These are phyloP conservation scores for Fomitopsis pinicola DNA, from an alignment of 1,284 basidiomycete species.

Conservation along the genomic window DNA sequence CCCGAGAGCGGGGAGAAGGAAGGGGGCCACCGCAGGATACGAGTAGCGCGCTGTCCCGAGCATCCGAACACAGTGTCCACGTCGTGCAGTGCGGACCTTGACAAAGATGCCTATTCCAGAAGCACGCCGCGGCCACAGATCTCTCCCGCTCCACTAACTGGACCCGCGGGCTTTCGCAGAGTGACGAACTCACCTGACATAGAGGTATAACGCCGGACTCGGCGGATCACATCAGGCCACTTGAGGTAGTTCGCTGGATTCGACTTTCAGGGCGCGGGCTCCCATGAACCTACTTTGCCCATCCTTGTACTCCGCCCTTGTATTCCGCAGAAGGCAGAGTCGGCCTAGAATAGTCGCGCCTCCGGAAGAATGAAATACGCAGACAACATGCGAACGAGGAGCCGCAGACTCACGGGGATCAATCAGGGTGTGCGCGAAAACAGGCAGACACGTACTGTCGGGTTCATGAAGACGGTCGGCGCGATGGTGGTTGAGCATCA, in stretches of 20 bases:
- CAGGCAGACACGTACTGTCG: too few species aligned
- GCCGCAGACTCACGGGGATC: not conserved
- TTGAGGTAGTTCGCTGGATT: not conserved
- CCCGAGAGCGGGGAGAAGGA: not conserved
- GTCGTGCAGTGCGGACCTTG: not conserved
- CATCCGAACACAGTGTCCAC: not conserved
- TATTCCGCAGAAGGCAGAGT: not conserved
- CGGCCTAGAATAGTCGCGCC: not conserved
- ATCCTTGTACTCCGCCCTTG: conserved; percentile 1
- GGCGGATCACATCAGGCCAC: not conserved
- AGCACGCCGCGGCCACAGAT: not conserved
- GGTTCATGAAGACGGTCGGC: not conserved
- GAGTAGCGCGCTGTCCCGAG: not conserved
- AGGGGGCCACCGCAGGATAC: not conserved
- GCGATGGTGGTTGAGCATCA: not conserved
- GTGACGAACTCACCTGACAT: not conserved
- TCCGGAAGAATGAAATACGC: not conserved
- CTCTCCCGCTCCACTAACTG: not conserved
- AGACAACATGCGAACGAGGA: not conserved
- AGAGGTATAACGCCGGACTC: not conserved
- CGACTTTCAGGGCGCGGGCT: not conserved
- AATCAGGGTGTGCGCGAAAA: not conserved
- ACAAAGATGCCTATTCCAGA: not conserved
- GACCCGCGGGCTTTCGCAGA: not conserved
- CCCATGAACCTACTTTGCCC: not conserved